Evolutionary conservation across 192 early-diverging fungal species (phyloP).

Genomic region (Umbelopsis sp.): DNA sequence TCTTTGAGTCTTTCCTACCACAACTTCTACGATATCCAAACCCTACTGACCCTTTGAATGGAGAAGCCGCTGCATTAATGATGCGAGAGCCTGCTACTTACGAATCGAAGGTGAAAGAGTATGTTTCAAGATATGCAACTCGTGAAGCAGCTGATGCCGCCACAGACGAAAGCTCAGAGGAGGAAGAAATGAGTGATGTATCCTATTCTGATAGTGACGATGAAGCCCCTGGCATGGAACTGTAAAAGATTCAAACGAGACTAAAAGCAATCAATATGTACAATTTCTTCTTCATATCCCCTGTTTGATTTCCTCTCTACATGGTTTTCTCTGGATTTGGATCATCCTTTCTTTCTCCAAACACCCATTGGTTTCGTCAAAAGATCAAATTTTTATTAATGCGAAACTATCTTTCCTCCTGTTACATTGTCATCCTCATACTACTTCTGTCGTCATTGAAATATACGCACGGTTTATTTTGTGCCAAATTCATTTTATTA

Average conservation of each 20-base stretch:
- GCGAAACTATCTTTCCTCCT: too few relatives aligned
- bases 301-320: too few relatives aligned
- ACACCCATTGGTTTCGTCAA: too few relatives aligned
- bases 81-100: conserved; percentile 93
- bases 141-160: conserved; percentile 85
- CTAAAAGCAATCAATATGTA: too few relatives aligned
- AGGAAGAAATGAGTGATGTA: conserved; percentile 83
- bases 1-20: conserved; percentile 98
- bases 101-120: conserved; percentile 92
- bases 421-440: too few relatives aligned
- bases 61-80: conserved; percentile 96
- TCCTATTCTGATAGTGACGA: conserved; percentile 80
- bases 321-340: too few relatives aligned
- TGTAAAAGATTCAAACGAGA: conserved; percentile 45
- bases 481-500: too few relatives aligned
- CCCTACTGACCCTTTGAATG: conserved; percentile 98
- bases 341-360: too few relatives aligned
- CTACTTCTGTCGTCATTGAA: too few relatives aligned
- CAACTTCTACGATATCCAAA: conserved; percentile 98
- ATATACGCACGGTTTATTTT: too few relatives aligned
- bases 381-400: too few relatives aligned
- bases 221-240: conserved; percentile 80
- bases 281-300: too few relatives aligned
- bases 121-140: conserved; percentile 81
- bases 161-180: conserved; percentile 64